phyloP scores from a whole-genome alignment of 192 early-diverging fungal species.

The Radiomyces spectabilis region DNA sequence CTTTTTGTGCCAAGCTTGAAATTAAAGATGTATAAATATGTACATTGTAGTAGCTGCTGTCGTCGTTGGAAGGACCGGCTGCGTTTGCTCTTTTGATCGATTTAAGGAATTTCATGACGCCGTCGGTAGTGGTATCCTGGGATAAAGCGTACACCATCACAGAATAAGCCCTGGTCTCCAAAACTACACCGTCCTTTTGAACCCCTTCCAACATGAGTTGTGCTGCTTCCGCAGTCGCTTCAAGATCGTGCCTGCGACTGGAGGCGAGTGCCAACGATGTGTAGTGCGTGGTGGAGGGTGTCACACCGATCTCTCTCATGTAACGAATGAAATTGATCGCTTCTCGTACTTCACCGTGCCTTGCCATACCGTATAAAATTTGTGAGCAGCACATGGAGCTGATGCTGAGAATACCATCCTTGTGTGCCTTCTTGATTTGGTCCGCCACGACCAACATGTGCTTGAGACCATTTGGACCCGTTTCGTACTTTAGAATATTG shows the following conservation, averaged over 20 bases:
- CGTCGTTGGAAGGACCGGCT: neutral
- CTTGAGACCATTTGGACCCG: neutral
- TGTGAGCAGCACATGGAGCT: neutral
- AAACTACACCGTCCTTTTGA: neutral
- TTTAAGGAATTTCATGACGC: neutral
- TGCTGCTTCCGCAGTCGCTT: neutral
- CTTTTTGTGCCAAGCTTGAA: conserved; percentile 8
- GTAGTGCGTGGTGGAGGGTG: no score
- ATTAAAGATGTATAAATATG: conserved; percentile 27
- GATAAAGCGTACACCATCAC: conserved; percentile 5
- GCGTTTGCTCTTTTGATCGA: conserved; percentile 1
- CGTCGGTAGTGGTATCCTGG: neutral
- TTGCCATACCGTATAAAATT: neutral
- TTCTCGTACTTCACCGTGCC: neutral
- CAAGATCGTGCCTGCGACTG: neutral
- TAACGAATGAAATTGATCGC: no score
- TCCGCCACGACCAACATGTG: conserved; percentile 9
- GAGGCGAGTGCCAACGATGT: conserved; percentile 12
- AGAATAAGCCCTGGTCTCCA: conserved; percentile 6
- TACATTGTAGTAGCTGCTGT: neutral
- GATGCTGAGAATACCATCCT: neutral
- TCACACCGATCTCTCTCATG: no score
- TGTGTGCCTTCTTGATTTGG: conserved; percentile 5
- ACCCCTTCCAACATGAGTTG: neutral
- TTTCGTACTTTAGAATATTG: conserved; percentile 7